A percentile compares a stretch with the other conserved stretches of the same genome.
These are phyloP conservation scores for Spongiforma sp. DNA, from an alignment of 1,284 basidiomycete genomes.

Conservation along the genomic window DNA sequence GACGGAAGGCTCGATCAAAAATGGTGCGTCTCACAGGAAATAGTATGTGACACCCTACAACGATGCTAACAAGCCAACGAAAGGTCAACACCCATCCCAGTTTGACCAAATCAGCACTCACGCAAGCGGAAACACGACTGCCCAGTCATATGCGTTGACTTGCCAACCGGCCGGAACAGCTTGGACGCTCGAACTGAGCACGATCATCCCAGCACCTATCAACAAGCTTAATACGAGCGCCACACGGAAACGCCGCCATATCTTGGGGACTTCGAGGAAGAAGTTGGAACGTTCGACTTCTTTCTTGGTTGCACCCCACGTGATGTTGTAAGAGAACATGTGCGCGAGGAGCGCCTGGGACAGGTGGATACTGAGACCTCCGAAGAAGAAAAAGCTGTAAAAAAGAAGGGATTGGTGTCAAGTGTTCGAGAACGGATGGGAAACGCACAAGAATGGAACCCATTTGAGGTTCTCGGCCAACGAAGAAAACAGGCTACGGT, in stretches of 20 bases:
- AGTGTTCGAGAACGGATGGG: not conserved
- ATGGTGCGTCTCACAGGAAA: conserved; percentile 57
- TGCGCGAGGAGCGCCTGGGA: conserved; percentile 77
- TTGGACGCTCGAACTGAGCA: conserved; percentile 49
- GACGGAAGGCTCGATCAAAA: too few species aligned
- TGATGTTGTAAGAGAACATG: conserved; percentile 84
- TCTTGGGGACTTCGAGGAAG: conserved; percentile 86
- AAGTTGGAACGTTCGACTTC: conserved; percentile 86
- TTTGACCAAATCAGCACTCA: conserved; percentile 26
- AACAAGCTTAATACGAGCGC: conserved; percentile 60
- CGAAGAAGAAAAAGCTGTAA: conserved; percentile 83
- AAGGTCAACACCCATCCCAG: conserved; percentile 27
- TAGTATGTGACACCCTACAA: conserved; percentile 66
- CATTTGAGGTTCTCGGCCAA: conserved; percentile 71
- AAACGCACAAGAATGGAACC: conserved; percentile 78
- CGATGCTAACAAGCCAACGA: conserved; percentile 48
- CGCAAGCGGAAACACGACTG: conserved; percentile 70
- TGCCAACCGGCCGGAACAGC: conserved; percentile 67
- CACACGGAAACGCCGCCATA: conserved; percentile 63
- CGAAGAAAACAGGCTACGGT: conserved; percentile 51
- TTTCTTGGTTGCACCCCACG: conserved; percentile 82
- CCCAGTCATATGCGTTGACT: conserved; percentile 57
- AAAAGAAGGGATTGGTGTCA: too few species aligned
- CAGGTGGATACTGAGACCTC: conserved; percentile 77
- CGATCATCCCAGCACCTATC: conserved; percentile 54